A percentile compares a stretch with the other conserved stretches of the same genome.
Evolutionary conservation across 164 flowering plant species (phyloP).

Genomic region (Euptelea pleiosperma): DNA sequence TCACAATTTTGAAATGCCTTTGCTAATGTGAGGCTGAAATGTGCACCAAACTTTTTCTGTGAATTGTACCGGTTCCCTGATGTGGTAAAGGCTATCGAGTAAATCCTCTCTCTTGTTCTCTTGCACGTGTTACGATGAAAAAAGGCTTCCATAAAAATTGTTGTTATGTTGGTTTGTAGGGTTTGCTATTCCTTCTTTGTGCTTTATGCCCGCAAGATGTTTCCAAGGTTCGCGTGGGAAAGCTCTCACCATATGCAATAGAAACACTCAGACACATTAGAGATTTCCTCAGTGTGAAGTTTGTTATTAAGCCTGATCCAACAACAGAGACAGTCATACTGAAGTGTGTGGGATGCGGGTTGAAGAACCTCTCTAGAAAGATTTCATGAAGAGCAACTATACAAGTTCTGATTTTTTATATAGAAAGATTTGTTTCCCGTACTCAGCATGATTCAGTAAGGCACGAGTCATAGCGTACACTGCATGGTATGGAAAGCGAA

Average conservation of each 20-base stretch:
- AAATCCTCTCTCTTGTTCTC: too few species aligned
- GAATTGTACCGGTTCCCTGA: too few species aligned
- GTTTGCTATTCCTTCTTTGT: constrained; percentile 80
- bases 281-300: constrained; percentile 74
- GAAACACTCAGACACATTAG: constrained; percentile 72
- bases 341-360: constrained; percentile 72
- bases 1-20: too few species aligned
- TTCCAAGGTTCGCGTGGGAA: constrained; percentile 84
- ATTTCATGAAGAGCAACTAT: constrained; percentile 38
- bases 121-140: too few species aligned
- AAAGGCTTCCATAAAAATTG: too few species aligned
- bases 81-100: too few species aligned
- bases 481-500: too few species aligned
- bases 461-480: background rate
- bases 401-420: background rate
- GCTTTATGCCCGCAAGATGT: constrained; percentile 83
- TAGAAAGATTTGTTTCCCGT: background rate
- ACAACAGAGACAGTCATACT: constrained; percentile 62
- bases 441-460: too few species aligned
- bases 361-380: constrained; percentile 77
- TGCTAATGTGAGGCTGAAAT: too few species aligned
- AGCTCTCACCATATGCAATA: constrained; percentile 78
- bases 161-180: constrained; percentile 40
- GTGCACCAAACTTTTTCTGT: too few species aligned
- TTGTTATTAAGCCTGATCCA: constrained; percentile 73